phyloP scores from a whole-genome alignment of 2,329 filamentous ascomycete species.

The Domatiomyces globalis region DNA sequence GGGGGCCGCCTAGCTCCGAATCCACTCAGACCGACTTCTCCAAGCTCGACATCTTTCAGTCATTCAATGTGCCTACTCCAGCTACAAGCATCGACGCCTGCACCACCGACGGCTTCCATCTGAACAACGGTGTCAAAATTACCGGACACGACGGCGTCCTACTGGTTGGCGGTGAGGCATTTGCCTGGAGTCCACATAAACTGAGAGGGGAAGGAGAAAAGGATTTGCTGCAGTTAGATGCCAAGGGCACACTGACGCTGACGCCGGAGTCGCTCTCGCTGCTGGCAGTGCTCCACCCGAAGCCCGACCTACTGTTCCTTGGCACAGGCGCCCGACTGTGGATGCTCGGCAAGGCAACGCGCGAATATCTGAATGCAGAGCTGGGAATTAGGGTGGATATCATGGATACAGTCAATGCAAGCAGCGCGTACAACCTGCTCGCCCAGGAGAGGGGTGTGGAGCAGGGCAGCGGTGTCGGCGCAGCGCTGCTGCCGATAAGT shows the following conservation, averaged over 20 bases:
- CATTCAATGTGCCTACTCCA: conserved; percentile 59
- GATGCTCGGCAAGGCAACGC: conserved; percentile 62
- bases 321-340: conserved; percentile 64
- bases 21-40: conserved; percentile 58
- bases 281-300: conserved; percentile 16
- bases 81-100: conserved; percentile 75
- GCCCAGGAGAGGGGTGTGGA: conserved; percentile 69
- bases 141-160: conserved; percentile 48
- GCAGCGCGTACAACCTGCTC: conserved; percentile 84
- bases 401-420: conserved; percentile 83
- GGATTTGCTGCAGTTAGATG: conserved; percentile 3
- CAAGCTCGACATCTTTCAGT: conserved; percentile 63
- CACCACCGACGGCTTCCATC: conserved; percentile 66
- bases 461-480: conserved; percentile 60
- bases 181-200: conserved; percentile 62
- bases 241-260: conserved; percentile 6
- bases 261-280: conserved; percentile 8
- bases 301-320: conserved; percentile 69
- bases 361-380: conserved; percentile 47
- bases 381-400: conserved; percentile 78
- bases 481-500: conserved; percentile 72
- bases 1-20: conserved; percentile 47
- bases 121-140: conserved; percentile 67
- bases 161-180: conserved; percentile 74
- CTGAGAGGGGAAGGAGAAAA: conserved; percentile 29